A percentile compares a stretch with the other conserved stretches of the same genome.
phyloP scores from a whole-genome alignment of 345 rosid genomes.

The Lepidium aucheri region DNA sequence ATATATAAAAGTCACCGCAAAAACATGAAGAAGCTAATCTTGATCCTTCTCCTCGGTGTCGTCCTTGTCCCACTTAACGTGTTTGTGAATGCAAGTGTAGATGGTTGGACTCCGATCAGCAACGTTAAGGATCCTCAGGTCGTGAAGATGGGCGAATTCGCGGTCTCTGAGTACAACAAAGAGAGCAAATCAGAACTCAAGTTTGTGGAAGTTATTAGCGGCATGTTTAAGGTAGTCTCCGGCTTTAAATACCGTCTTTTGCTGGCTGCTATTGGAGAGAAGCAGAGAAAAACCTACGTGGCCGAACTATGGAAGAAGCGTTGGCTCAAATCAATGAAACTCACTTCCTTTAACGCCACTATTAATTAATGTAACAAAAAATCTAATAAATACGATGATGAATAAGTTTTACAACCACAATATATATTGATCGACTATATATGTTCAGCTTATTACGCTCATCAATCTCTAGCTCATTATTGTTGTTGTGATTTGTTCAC shows the following conservation, averaged over 20 bases:
- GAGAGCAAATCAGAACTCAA: neutral
- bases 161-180: conserved; percentile 32
- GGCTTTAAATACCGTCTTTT: conserved; percentile 40
- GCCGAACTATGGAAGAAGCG: conserved; percentile 41
- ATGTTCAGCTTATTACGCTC: too few species aligned
- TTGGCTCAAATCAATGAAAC: conserved; percentile 25
- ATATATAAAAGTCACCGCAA: too few species aligned
- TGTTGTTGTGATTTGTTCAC: too few species aligned
- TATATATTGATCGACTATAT: too few species aligned
- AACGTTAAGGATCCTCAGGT: conserved; percentile 32
- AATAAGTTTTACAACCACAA: too few species aligned
- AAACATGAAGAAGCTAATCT: neutral
- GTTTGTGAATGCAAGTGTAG: neutral
- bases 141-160: conserved; percentile 35
- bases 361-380: too few species aligned
- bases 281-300: conserved; percentile 4
- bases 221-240: conserved; percentile 34
- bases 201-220: conserved; percentile 23
- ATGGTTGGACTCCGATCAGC: conserved; percentile 39
- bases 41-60: neutral
- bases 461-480: too few species aligned
- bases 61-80: neutral
- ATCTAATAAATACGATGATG: too few species aligned
- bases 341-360: conserved; percentile 31
- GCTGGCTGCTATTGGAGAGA: neutral